A percentile compares a stretch with the other conserved stretches of the same genome.
Evolutionary conservation across 768 basidiomycete species (phyloP).

Genomic region (Leccinum subgranulosum): DNA sequence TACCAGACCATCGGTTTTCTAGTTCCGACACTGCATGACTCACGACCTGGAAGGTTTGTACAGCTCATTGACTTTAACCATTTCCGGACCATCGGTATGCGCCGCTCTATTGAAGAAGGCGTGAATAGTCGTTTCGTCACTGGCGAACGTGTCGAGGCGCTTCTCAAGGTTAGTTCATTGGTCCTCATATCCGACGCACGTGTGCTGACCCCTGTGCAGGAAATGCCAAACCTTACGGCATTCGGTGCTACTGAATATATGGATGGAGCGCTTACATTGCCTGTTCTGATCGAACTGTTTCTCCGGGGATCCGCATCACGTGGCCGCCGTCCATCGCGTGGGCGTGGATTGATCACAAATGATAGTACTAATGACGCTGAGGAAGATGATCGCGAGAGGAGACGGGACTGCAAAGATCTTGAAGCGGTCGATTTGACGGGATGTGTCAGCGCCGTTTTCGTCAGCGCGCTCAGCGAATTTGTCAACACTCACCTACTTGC

Average conservation of each 20-base stretch:
- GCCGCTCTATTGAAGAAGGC: slow-evolving; percentile 87
- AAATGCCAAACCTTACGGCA: slow-evolving; percentile 79
- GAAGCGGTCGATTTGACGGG: slow-evolving; percentile 93
- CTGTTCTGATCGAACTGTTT: slow-evolving; percentile 87
- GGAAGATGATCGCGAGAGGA: slow-evolving; percentile 73
- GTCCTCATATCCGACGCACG: not conserved
- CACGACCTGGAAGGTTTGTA: slow-evolving; percentile 76
- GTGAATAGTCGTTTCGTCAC: slow-evolving; percentile 92
- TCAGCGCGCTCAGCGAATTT: slow-evolving; percentile 81
- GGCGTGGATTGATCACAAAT: slow-evolving; percentile 47
- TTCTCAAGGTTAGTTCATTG: slow-evolving; percentile 60
- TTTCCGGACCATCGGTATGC: slow-evolving; percentile 96
- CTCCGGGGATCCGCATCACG: slow-evolving; percentile 77
- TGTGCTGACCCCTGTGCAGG: slow-evolving; percentile 43
- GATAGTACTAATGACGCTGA: slow-evolving; percentile 54
- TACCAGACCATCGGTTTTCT: not conserved
- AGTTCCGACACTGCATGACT: slow-evolving; percentile 71
- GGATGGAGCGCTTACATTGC: slow-evolving; percentile 84
- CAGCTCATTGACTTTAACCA: slow-evolving; percentile 92
- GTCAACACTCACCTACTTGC: slow-evolving; percentile 60
- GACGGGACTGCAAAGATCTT: slow-evolving; percentile 70
- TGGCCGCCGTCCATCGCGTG: slow-evolving; percentile 63
- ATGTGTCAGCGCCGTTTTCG: slow-evolving; percentile 89
- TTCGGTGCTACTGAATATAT: slow-evolving; percentile 99
- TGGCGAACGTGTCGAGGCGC: slow-evolving; percentile 72